phyloP scores from a whole-genome alignment of 164 flowering plant genomes.

The Saururus chinensis region DNA sequence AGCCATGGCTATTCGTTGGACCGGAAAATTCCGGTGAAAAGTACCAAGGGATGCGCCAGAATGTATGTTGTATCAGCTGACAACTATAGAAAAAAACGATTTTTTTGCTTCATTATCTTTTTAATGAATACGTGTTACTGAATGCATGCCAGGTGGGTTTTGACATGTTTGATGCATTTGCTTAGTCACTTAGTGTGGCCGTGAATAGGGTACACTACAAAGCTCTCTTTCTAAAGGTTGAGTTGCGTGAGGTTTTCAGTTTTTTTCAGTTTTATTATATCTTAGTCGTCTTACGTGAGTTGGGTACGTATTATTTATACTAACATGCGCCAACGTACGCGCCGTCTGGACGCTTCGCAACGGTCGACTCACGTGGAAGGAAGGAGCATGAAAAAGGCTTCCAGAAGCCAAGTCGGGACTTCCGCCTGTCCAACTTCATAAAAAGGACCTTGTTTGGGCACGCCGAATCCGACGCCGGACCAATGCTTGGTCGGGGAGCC shows the following conservation, averaged over 20 bases:
- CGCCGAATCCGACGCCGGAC: background rate
- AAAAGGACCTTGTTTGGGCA: no score
- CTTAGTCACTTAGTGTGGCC: slow-evolving; percentile 54
- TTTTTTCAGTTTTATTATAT: background rate
- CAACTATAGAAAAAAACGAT: background rate
- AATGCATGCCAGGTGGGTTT: slow-evolving; percentile 74
- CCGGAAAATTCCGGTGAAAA: slow-evolving; percentile 93
- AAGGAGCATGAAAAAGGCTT: no score
- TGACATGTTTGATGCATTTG: slow-evolving; percentile 80
- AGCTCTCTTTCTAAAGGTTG: slow-evolving; percentile 73
- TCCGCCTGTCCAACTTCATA: no score
- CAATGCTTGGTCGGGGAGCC: background rate
- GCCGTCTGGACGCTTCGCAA: no score
- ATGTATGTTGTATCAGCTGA: slow-evolving; percentile 29
- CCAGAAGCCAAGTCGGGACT: slow-evolving; percentile 19
- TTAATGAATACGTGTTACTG: background rate
- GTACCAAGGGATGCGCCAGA: slow-evolving; percentile 79
- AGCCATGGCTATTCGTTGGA: slow-evolving; percentile 91
- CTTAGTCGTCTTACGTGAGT: background rate
- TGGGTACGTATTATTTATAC: no score
- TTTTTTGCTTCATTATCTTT: background rate
- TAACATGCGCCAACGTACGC: no score
- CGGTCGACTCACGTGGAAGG: no score
- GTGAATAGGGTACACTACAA: slow-evolving; percentile 61
- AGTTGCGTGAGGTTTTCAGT: background rate